Evolutionary conservation across 2,329 filamentous ascomycete genomes (phyloP), one percentile per base, ranked within the genome.

Genomic region (Aspergillus sclerotialis): DNA sequence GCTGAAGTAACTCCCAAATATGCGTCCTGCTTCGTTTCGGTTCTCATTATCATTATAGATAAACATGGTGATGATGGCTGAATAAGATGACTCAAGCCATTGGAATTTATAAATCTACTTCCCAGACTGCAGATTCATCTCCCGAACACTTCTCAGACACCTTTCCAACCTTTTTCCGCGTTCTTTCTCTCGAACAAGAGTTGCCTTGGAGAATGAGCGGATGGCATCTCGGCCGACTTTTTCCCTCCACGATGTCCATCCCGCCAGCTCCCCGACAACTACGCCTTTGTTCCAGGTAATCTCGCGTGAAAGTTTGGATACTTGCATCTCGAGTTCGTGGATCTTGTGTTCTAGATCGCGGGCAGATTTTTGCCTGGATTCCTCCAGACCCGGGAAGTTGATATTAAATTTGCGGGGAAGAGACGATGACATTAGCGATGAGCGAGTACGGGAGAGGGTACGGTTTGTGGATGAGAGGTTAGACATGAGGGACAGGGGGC

Each of bases 271-370:
- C 2, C 79, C 75, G 5, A 93, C 90, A 15, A 96, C 90, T 10
- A 90, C 87, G 60, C 93, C 86, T 64, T 95, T 90, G 30, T 89
- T 94, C 60, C 92, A 94, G 32, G 87, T 70, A 36, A 98, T 67
- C 61, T 98, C 92, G 33, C 78, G 78, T 0, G 82, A 81, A n/a
- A 94, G 63, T 28, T 78, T 75, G 13, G 81, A 76, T 8, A 85
- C 75, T 55, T 95, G 86, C 12, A 71, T 63, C 43, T 81, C 76
- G 14, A 76, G 78, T 43, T 80, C 79, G 10, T 76, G 73, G 24
- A 86, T 84, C 49, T 84, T 86, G 45, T 84, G 82, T 63, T 88
- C 84, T 28, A 85, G 84, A 38, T 96, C 92, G 43, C 87, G 82
- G 48, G 88, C 82, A 7, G 88, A 72, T 18, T 85, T 78, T 55